Evolutionary conservation across 2,329 filamentous ascomycete species (phyloP), one percentile per base, ranked within the genome.

Genomic region (Eurotiales sp.): DNA sequence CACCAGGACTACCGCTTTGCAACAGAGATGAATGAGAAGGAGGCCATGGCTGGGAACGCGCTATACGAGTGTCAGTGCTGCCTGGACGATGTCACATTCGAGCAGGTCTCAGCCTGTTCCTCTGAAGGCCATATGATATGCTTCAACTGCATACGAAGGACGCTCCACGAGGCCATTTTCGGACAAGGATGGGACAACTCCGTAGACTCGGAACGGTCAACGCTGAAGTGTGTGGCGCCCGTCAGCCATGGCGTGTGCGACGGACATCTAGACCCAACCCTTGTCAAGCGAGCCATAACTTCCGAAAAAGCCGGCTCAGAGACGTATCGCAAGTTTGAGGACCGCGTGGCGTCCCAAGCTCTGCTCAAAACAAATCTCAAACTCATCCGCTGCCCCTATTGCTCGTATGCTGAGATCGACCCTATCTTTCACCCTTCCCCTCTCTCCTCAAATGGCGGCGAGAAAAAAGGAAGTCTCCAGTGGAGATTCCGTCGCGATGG

Each of bases 181-280:
- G 93, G 93, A 0, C 93, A 97, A 67, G 89, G 89, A 47, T 96
- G 92, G 89, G 81, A 83, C 45, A 84, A 87, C 53, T 93, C 83
- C 61, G 86, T 96, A 59, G 81, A 93, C 63, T 70, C 82, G 23
- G 78, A 84, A 53, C 82, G 78, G 32, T 87, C 87, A 32, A 90
- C 89, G 0, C 76, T 97, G 49, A 83, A 82, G 55, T 97, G 93
- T 65, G 80, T 95, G n/a, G 89, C 91, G 1, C 84, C 89, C 0
- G 80, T 85, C 46, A 75, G 80, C 0, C 72, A 78, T 40, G 83
- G 82, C n/a, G 73, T 72, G 3, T 97, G 93, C 60, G 64, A 77
- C 12, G 90, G 90, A n/a, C 81, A 79, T 61, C 80, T 97, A 45
- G 79, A 87, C 0, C 75, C 81, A 4, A 76, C 83, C 22, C 80